phyloP scores from a whole-genome alignment of 106 monocot genomes.

The Acorus calamus region DNA sequence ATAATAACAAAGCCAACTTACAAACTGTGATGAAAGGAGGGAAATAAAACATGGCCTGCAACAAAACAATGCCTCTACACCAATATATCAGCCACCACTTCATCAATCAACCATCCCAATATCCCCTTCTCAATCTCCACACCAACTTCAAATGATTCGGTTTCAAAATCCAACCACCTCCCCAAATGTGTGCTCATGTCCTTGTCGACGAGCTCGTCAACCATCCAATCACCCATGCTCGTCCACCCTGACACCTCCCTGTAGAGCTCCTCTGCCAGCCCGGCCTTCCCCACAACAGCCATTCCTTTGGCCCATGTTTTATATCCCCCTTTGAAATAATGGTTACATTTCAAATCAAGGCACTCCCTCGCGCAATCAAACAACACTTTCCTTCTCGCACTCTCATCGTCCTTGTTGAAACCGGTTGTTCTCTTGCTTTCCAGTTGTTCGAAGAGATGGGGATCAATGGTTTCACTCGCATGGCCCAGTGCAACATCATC shows the following conservation, averaged over 20 bases:
- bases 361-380: conserved; percentile 70
- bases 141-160: conserved; percentile 51
- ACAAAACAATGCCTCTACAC: not conserved
- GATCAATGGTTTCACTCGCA: conserved; percentile 16
- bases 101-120: conserved; percentile 48
- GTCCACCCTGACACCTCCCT: conserved; percentile 48
- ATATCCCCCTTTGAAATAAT: conserved; percentile 52
- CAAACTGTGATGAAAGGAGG: not conserved
- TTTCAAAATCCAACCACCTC: conserved; percentile 70
- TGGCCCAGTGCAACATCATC: not conserved
- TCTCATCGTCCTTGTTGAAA: conserved; percentile 13
- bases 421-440: conserved; percentile 17
- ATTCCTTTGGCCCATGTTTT: conserved; percentile 44
- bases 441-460: conserved; percentile 37
- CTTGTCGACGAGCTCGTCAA: conserved; percentile 75
- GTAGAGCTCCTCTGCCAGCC: conserved; percentile 40
- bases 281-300: conserved; percentile 1
- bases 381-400: conserved; percentile 39
- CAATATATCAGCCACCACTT: conserved; percentile 43
- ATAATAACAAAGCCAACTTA: no score
- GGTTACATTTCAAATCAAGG: conserved; percentile 34
- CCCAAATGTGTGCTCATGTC: conserved; percentile 77
- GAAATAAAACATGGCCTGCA: not conserved
- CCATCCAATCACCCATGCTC: conserved; percentile 60
- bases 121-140: conserved; percentile 36